Conservation (phyloP, 2,329 filamentous ascomycete genomes). For the Didymella segeticola region DNA sequence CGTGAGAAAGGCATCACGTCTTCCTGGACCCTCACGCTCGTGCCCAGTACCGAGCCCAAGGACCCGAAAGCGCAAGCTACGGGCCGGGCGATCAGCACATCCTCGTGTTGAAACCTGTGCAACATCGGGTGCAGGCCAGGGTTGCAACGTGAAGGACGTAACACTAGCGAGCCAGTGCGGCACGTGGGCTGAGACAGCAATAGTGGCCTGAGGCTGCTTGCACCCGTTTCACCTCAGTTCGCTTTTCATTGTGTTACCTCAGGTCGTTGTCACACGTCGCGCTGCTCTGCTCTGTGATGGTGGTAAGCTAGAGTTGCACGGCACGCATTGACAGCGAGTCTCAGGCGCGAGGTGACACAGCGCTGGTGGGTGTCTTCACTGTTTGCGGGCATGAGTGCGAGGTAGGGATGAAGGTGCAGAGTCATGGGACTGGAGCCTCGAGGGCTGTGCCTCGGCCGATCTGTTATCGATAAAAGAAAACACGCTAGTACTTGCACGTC, state of each 20-base stretch:
- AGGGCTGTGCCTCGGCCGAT: constrained; percentile 7
- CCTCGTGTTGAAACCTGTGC: constrained; percentile 1
- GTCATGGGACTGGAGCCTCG: neutral
- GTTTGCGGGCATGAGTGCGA: neutral
- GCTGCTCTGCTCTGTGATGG: neutral
- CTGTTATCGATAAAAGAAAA: constrained; percentile 12
- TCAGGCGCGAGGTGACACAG: constrained; percentile 1
- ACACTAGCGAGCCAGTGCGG: constrained; percentile 1
- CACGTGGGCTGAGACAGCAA: constrained; percentile 13
- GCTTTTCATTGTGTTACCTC: neutral
- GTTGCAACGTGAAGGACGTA: constrained; percentile 14
- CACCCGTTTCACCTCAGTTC: neutral
- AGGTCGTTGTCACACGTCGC: too few species aligned
- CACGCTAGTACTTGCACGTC: constrained; percentile 5
- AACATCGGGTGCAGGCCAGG: constrained; percentile 2
- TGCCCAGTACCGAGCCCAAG: neutral
- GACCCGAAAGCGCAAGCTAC: constrained; percentile 1
- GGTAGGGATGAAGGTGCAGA: neutral
- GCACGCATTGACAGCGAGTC: constrained; percentile 8
- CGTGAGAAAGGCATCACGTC: neutral
- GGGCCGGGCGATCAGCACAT: constrained; percentile 2
- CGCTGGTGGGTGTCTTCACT: neutral
- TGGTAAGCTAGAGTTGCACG: constrained; percentile 7
- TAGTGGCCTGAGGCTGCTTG: neutral
- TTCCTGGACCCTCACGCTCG: neutral